A percentile compares a stretch with the other conserved stretches of the same genome.
phyloP scores from a whole-genome alignment of 2,329 filamentous ascomycete genomes.

The Alternaria sp. region DNA sequence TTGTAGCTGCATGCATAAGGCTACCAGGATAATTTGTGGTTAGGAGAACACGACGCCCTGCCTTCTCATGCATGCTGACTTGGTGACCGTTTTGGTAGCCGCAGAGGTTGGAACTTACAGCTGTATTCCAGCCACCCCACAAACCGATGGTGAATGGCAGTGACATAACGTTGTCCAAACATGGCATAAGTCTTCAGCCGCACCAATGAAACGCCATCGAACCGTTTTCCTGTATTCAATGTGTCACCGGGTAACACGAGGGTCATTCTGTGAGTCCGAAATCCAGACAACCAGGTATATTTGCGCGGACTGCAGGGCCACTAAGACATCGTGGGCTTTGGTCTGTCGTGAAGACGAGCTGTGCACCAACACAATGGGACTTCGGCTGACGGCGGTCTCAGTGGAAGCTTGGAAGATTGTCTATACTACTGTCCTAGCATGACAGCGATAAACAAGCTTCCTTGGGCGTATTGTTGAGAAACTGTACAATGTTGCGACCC shows the following conservation, averaged over 20 bases:
- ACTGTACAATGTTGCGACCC: not conserved
- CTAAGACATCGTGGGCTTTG: not conserved
- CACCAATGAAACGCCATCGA: not conserved
- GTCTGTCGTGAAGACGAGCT: not conserved
- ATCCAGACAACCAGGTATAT: not conserved
- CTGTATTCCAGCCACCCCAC: slow-evolving; percentile 10
- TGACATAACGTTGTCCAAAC: not conserved
- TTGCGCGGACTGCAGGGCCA: not conserved
- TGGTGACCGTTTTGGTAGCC: slow-evolving; percentile 4
- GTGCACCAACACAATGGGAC: not conserved
- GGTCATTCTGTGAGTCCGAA: not conserved
- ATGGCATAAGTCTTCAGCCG: not conserved
- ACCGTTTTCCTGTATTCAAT: not conserved
- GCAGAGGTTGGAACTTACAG: not conserved
- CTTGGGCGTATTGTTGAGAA: not conserved
- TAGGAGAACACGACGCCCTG: slow-evolving; percentile 9
- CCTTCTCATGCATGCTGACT: slow-evolving; percentile 9
- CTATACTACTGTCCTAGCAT: not conserved
- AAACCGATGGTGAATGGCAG: slow-evolving; percentile 1
- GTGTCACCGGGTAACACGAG: not conserved
- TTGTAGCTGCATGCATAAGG: slow-evolving; percentile 19
- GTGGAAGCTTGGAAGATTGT: not conserved
- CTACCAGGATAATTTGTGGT: slow-evolving; percentile 19
- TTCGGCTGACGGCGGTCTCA: not conserved
- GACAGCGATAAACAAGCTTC: not conserved